A percentile compares a stretch with the other conserved stretches of the same genome.
These are phyloP conservation scores for Telfairia occidentalis DNA, from an alignment of 331 rosid genomes.

Conservation along the genomic window DNA sequence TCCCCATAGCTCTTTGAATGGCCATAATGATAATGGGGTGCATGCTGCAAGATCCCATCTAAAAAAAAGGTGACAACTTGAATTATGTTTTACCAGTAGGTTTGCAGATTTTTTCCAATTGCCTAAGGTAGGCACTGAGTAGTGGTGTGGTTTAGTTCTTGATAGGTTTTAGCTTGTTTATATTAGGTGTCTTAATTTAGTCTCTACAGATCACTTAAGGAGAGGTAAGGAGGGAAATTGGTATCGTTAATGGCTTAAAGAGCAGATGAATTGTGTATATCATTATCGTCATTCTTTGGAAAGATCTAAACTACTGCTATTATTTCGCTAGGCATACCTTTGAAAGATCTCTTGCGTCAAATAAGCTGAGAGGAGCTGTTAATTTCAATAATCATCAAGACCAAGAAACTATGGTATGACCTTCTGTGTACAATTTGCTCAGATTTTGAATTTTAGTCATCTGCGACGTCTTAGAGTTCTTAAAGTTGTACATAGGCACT, in stretches of 20 bases:
- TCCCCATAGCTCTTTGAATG: constrained; percentile 18
- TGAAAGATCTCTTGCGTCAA: constrained; percentile 33
- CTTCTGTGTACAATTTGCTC: not conserved
- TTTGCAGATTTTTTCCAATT: not conserved
- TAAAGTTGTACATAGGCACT: constrained; percentile 48
- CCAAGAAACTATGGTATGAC: constrained; percentile 53
- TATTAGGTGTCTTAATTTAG: not conserved
- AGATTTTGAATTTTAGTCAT: constrained; percentile 12
- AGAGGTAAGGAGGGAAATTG: not conserved
- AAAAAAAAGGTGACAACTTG: constrained; percentile 20
- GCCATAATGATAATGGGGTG: constrained; percentile 14
- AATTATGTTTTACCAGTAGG: not conserved
- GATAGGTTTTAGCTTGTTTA: not conserved
- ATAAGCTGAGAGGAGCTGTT: constrained; percentile 34
- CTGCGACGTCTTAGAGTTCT: not conserved
- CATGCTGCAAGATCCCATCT: constrained; percentile 19
- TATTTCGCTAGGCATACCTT: constrained; percentile 28
- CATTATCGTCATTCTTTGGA: not conserved
- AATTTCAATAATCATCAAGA: constrained; percentile 38
- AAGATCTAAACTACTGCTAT: not conserved
- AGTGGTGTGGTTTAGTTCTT: not conserved
- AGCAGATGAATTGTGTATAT: not conserved
- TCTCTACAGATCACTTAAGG: not conserved
- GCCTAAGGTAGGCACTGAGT: not conserved
- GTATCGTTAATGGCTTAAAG: not conserved